Evolutionary conservation across 2,329 filamentous ascomycete genomes (phyloP).

Genomic region (Chaetomiaceae sp.): DNA sequence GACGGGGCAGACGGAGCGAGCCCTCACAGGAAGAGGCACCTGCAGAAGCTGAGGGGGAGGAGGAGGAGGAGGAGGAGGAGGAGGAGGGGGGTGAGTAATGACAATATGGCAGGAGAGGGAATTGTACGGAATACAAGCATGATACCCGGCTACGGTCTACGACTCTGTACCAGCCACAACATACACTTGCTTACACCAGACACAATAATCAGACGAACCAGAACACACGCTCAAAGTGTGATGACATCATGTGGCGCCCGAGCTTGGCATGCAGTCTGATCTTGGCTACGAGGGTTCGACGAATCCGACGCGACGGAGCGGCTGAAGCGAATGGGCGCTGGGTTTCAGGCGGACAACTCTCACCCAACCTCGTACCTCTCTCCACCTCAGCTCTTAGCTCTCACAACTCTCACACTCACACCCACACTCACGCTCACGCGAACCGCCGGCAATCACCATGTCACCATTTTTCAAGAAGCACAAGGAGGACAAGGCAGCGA

Average conservation of each 20-base stretch:
- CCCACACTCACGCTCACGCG: neutral
- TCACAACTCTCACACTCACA: neutral
- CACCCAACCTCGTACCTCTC: too few relatives aligned
- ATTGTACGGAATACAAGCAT: neutral
- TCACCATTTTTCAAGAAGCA: slow-evolving; percentile 48
- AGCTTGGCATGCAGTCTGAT: too few relatives aligned
- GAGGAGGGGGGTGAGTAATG: neutral
- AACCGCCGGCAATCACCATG: slow-evolving; percentile 3
- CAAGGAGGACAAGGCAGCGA: slow-evolving; percentile 41
- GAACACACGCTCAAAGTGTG: too few relatives aligned
- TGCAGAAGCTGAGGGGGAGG: slow-evolving; percentile 28
- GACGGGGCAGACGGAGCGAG: slow-evolving; percentile 32
- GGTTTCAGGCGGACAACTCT: too few relatives aligned
- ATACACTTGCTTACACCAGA: neutral
- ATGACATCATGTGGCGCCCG: too few relatives aligned
- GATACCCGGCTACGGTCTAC: slow-evolving; percentile 14
- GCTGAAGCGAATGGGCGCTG: too few relatives aligned
- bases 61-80: slow-evolving; percentile 9
- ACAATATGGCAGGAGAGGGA: neutral
- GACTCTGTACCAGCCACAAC: too few relatives aligned
- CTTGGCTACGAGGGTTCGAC: too few relatives aligned
- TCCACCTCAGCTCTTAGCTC: neutral
- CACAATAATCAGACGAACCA: neutral
- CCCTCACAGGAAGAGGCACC: too few relatives aligned
- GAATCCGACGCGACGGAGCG: too few relatives aligned